Conservation (phyloP, 495 filamentous ascomycete species). For the Cryomyces minteri region DNA sequence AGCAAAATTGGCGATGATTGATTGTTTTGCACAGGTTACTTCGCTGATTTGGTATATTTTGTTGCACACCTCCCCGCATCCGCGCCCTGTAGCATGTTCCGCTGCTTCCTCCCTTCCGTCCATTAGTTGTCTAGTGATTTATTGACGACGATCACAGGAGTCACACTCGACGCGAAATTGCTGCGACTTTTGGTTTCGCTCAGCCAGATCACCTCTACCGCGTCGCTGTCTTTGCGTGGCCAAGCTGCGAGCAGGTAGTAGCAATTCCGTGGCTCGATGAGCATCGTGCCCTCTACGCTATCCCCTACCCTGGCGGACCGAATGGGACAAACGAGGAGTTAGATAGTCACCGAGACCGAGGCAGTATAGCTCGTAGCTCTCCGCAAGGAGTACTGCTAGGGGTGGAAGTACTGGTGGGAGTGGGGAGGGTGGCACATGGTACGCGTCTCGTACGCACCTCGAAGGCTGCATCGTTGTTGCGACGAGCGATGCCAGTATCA, state of each 20-base stretch:
- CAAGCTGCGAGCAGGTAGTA: conserved; percentile 73
- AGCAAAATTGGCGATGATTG: conserved; percentile 72
- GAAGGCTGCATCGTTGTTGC: conserved; percentile 92
- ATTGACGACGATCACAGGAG: conserved; percentile 17
- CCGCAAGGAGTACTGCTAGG: conserved; percentile 12
- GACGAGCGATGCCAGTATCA: conserved; percentile 82
- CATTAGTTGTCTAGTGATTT: too few relatives aligned
- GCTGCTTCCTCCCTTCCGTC: too few relatives aligned
- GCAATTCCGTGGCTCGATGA: conserved; percentile 78
- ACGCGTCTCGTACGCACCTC: conserved; percentile 35
- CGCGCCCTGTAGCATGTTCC: too few relatives aligned
- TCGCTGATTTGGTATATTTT: conserved; percentile 53
- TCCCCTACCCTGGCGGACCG: conserved; percentile 47
- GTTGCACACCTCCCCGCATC: too few relatives aligned
- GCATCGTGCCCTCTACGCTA: conserved; percentile 59
- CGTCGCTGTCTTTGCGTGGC: conserved; percentile 92
- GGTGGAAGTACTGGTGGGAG: conserved; percentile 5
- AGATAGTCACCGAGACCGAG: conserved; percentile 10
- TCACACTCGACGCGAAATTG: conserved; percentile 67
- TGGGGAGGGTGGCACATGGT: conserved; percentile 33
- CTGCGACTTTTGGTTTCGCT: conserved; percentile 88
- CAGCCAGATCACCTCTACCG: conserved; percentile 81
- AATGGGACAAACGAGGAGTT: conserved; percentile 14
- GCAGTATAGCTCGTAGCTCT: conserved; percentile 22
- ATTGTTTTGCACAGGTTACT: conserved; percentile 85